Evolutionary conservation across 306 rosid genomes (phyloP).

Genomic region (Ceratonia siliqua): DNA sequence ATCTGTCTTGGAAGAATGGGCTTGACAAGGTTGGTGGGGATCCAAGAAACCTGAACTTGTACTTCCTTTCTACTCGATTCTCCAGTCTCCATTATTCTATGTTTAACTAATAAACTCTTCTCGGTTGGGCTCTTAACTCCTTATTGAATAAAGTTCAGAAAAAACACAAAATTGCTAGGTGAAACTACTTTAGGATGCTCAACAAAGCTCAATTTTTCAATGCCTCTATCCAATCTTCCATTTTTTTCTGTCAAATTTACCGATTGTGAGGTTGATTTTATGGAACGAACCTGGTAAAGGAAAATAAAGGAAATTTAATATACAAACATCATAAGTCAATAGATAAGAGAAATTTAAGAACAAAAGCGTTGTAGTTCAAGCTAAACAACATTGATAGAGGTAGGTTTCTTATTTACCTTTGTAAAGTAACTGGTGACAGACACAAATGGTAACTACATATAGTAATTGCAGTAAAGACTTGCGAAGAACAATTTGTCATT

Average conservation of each 20-base stretch:
- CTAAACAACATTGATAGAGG: constrained; percentile 22
- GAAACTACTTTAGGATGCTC: background rate
- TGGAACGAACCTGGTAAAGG: constrained; percentile 16
- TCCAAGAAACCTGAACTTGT: constrained; percentile 29
- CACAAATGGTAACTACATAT: constrained; percentile 27
- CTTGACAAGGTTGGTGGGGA: constrained; percentile 41
- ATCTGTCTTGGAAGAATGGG: constrained; percentile 27
- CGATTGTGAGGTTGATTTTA: constrained; percentile 14
- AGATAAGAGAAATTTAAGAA: constrained; percentile 8
- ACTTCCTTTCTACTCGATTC: constrained; percentile 4
- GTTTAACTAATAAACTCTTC: background rate
- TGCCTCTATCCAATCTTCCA: constrained; percentile 20
- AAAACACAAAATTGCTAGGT: background rate
- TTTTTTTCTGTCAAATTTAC: background rate
- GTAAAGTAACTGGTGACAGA: constrained; percentile 39
- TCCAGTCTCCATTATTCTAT: constrained; percentile 33
- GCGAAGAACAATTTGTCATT: background rate
- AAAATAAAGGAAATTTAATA: background rate
- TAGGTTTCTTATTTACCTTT: constrained; percentile 28
- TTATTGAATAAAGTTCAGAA: background rate
- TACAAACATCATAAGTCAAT: background rate
- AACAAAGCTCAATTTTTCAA: constrained; percentile 30
- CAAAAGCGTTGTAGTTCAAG: background rate
- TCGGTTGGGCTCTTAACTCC: background rate
- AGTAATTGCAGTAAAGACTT: constrained; percentile 22